phyloP scores from a whole-genome alignment of 176 grass and related monocot genomes.

The Aegilops sharonensis region DNA sequence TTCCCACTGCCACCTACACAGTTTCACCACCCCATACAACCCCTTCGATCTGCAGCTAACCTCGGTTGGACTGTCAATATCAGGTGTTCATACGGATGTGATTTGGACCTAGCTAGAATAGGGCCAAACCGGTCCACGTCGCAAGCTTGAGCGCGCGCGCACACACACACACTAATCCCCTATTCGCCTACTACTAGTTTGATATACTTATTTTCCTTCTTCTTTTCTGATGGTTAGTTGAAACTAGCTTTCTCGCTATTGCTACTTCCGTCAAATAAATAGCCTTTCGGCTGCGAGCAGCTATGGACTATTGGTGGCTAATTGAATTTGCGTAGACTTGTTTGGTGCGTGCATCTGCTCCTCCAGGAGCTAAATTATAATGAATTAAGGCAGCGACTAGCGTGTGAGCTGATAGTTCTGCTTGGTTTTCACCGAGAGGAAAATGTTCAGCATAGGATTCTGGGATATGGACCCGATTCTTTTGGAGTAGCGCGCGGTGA shows the following conservation, averaged over 20 bases:
- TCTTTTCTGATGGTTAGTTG: neutral
- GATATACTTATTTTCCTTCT: neutral
- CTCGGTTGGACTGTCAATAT: slow-evolving; percentile 30
- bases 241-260: neutral
- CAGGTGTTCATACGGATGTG: neutral
- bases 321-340: neutral
- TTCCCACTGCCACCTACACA: neutral
- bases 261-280: neutral
- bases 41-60: neutral
- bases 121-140: slow-evolving; percentile 25
- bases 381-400: neutral
- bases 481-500: neutral
- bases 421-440: neutral
- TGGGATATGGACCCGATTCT: too few species aligned
- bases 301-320: neutral
- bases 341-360: slow-evolving; percentile 28
- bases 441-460: neutral
- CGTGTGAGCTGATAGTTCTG: neutral
- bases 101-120: neutral
- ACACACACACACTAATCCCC: neutral
- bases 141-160: neutral
- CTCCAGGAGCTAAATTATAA: neutral
- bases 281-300: neutral
- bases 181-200: neutral
- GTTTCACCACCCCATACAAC: neutral